phyloP scores from a whole-genome alignment of 768 basidiomycete genomes.

The Mycena sanguinolenta region DNA sequence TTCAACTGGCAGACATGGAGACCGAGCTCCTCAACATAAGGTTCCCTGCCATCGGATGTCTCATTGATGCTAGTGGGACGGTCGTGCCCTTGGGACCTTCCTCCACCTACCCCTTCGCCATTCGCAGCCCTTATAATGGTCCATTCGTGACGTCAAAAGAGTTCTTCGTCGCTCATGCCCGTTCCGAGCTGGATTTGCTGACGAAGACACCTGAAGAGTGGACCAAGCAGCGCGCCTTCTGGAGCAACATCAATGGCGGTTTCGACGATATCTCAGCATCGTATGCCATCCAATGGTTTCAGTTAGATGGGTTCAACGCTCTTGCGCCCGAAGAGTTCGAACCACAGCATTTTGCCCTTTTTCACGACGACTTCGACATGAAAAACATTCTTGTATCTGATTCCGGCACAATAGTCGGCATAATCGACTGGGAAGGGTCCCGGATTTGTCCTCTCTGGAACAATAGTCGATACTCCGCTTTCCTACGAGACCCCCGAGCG shows the following conservation, averaged over 20 bases:
- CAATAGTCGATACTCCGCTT: neutral
- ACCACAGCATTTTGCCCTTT: conserved; percentile 4
- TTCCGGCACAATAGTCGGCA: conserved; percentile 11
- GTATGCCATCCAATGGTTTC: conserved; percentile 9
- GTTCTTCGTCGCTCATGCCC: too few relatives aligned
- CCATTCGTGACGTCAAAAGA: too few relatives aligned
- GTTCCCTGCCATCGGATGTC: neutral
- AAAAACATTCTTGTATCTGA: conserved; percentile 16
- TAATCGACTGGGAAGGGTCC: conserved; percentile 27
- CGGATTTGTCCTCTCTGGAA: conserved; percentile 11
- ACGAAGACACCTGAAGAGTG: too few relatives aligned
- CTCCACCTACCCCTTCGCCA: too few relatives aligned
- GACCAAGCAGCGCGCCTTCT: too few relatives aligned
- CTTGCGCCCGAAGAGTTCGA: neutral
- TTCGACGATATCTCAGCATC: neutral
- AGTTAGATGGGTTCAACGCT: neutral
- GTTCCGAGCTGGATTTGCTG: too few relatives aligned
- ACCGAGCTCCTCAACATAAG: neutral
- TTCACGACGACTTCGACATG: conserved; percentile 5
- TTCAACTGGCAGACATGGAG: neutral
- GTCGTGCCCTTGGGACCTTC: too few relatives aligned
- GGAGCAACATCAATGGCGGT: too few relatives aligned
- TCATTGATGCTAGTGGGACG: neutral
- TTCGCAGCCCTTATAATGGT: too few relatives aligned
- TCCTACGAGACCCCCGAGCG: neutral